phyloP scores from a whole-genome alignment of 176 grass and related monocot genomes.

The Cenchrus americanus region DNA sequence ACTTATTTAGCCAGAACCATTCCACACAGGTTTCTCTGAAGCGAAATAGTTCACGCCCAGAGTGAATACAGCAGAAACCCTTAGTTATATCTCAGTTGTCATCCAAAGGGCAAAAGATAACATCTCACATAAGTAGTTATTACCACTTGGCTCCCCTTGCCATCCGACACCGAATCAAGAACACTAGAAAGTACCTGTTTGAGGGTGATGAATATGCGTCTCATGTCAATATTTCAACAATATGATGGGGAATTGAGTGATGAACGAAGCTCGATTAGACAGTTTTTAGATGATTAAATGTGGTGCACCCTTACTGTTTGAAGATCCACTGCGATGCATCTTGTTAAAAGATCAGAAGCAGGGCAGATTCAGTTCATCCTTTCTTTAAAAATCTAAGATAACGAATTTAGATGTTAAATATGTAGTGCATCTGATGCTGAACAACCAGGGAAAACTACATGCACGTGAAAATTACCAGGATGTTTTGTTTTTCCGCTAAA shows the following conservation, averaged over 20 bases:
- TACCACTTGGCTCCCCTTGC: constrained; percentile 1
- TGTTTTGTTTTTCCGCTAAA: background rate
- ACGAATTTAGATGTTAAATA: constrained; percentile 11
- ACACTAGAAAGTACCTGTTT: constrained; percentile 7
- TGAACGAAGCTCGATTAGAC: constrained; percentile 8
- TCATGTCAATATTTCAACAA: background rate
- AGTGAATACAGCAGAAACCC: background rate
- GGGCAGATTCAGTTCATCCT: background rate
- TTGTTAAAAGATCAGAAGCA: constrained; percentile 20
- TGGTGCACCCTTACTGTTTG: background rate
- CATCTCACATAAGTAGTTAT: constrained; percentile 19
- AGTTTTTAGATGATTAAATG: constrained; percentile 15
- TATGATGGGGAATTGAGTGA: background rate
- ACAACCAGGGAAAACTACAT: constrained; percentile 21
- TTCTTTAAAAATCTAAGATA: background rate
- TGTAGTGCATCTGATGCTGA: constrained; percentile 15
- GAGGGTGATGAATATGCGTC: background rate
- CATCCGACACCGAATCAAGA: background rate
- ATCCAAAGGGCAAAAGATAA: background rate
- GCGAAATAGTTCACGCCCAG: background rate
- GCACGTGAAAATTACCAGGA: constrained; percentile 2
- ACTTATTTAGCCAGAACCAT: constrained; percentile 21
- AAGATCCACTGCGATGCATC: background rate
- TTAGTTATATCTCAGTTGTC: constrained; percentile 1
- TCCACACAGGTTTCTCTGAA: constrained; percentile 1